Base-by-base conservation (phyloP, 1,284 basidiomycete species). In the Meira miltonrushii region DNA sequence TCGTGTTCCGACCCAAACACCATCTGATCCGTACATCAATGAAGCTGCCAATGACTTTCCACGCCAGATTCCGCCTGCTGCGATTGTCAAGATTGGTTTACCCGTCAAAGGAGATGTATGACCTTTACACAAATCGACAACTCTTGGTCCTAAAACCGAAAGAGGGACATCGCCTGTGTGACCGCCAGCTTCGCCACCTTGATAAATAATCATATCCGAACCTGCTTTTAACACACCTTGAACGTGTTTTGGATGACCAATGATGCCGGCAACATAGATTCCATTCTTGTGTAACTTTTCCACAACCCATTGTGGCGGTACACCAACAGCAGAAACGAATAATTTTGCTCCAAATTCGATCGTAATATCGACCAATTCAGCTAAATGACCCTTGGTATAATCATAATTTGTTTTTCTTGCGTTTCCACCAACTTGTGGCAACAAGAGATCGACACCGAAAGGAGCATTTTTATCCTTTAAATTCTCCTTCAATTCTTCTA, bases 1-100 rank as follows among this genome's bases (percentile, higher is more conserved):
- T 43, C 92, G 85, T 1, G 89, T 90, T 40, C 91, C 91, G 57
- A 74, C 70, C 72, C 72, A 74, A 12, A 72, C 71, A 47, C 72
- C 70, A 55, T 65, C 62, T 11, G 66, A 54, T 39, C 68, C 70
- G 61, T 67, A 74, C 57, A 59, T 66, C 49, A 74, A 58, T 23
- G 72, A 60, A 33, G 72, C 67, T 28, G 72, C 72, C 17, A 74
- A 67, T 55, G 62, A 62, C 17, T 70, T 66, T 19, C 72, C 72
- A 55, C 66, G 65, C 55, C 54, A 72, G 52, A 74, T 71, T 51
- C 72, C 70, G 19, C 70, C 70, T 10, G 72, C 70, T 33, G 71
- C 70, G 8, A 72, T 63, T 6, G 70, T 67, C 51, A 69, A 63
- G 59, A 74, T 65, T 10, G 62, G 66, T 61, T 72, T 72, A 39